Evolutionary conservation across 345 rosid genomes (phyloP), one percentile per base, ranked within the genome.

Genomic region (Aethionema arabicum): DNA sequence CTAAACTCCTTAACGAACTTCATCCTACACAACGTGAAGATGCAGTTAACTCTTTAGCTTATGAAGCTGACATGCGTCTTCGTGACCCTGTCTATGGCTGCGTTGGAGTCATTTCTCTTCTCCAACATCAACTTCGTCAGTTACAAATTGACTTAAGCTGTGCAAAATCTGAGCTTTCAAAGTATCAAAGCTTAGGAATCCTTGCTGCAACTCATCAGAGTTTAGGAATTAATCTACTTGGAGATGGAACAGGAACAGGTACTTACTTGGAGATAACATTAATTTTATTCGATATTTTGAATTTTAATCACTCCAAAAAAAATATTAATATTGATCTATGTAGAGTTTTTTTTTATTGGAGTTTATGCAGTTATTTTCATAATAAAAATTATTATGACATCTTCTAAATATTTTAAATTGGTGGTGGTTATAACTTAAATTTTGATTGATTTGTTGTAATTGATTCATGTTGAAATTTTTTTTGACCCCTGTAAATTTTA

Each of bases 81-180:
- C 91, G 79, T 2, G 96, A 92, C 11, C 98, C 96, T 0, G 90
- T 92, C 32, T 88, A 92, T 15, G 96, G 98, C 33, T 88, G 98
- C n/a, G 90, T 88, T 0, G 90, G 95, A 0, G 70, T 81, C 9
- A 86, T 92, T 66, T 79, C 92, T 13, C 65, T 86, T 32, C 85
- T 89, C 11, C 95, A 88, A 51, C 95, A 86, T 57, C 73, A 67
- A 51, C 85, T 89, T 4, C 82, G 81, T 70, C 78, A 76, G 56
- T 67, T 85, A 39, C 92, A 82, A 29, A 31, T 6, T 11, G 87
- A 81, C 65, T 85, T 87, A 40, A 77, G 76, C 77, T 72, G 82
- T 4, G 89, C 89, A 0, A 79, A 79, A 14, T 79, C 83, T 0
- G 89, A 84, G 60, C 78, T 84, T 3, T 79, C 89, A 6, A 81